Conservation (phyloP, 108 stramenopile genomes). For the Pelagomonas calceolata region DNA sequence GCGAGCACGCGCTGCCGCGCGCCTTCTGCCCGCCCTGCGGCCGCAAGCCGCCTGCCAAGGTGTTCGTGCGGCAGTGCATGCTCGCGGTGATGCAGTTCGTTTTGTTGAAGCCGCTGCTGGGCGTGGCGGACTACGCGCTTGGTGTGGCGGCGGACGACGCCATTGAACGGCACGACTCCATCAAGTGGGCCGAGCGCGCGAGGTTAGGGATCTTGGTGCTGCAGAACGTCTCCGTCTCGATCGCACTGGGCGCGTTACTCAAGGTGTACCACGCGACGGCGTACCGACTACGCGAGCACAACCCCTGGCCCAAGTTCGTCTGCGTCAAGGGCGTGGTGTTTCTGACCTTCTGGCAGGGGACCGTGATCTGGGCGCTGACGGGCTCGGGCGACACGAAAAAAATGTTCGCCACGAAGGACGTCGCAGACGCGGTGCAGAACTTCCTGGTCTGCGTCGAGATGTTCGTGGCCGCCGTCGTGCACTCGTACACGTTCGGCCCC, state of each 20-base stretch:
- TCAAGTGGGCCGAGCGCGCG: conserved; percentile 1
- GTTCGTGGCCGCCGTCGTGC: conserved; percentile 26
- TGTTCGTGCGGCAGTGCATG: not conserved
- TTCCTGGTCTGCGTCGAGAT: conserved; percentile 43
- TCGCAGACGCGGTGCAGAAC: conserved; percentile 28
- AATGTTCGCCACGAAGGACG: conserved; percentile 4
- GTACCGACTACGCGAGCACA: conserved; percentile 7
- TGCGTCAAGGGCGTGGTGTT: conserved; percentile 41
- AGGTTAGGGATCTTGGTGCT: conserved; percentile 6
- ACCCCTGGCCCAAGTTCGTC: conserved; percentile 36
- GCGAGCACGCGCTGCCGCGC: not conserved
- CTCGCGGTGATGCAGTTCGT: conserved; percentile 27
- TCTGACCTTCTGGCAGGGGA: conserved; percentile 36
- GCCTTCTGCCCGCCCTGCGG: not conserved
- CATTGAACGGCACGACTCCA: conserved; percentile 6
- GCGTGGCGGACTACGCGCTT: conserved; percentile 1
- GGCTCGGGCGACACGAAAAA: not conserved
- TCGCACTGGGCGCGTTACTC: conserved; percentile 32
- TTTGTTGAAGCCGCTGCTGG: conserved; percentile 16
- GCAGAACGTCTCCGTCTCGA: conserved; percentile 19
- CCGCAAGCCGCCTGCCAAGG: not conserved
- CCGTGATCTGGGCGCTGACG: conserved; percentile 15
- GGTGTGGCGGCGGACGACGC: not conserved
- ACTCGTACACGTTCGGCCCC: conserved; percentile 23
- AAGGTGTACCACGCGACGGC: conserved; percentile 25